Conservation (phyloP, 805 yeast species). For the Ogataea populi-albae region DNA sequence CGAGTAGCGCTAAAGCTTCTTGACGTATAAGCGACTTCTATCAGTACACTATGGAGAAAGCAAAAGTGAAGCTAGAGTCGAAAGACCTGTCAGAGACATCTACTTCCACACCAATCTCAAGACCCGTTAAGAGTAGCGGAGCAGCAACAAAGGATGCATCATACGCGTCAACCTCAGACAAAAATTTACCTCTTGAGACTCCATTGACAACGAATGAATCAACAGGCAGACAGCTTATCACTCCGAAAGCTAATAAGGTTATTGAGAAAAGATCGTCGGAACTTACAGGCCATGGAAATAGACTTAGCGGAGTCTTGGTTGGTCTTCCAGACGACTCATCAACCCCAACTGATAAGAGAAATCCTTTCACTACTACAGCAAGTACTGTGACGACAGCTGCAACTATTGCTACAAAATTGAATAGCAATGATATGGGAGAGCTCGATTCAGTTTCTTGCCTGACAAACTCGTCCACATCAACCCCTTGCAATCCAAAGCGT, state of each 20-base stretch:
- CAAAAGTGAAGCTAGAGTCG: neutral
- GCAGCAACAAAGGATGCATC: slow-evolving; percentile 1
- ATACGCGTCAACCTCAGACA: too few species aligned
- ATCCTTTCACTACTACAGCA: slow-evolving; percentile 14
- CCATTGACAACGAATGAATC: slow-evolving; percentile 9
- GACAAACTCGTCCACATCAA: slow-evolving; percentile 20
- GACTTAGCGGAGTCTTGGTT: slow-evolving; percentile 12
- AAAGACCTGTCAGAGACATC: neutral
- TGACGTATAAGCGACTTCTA: neutral
- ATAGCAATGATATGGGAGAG: slow-evolving; percentile 13
- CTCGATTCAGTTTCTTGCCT: slow-evolving; percentile 18
- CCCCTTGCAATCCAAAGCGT: slow-evolving; percentile 19
- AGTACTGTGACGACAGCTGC: slow-evolving; percentile 18
- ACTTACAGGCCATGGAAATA: slow-evolving; percentile 9
- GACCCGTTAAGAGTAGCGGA: neutral
- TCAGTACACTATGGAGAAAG: slow-evolving; percentile 1
- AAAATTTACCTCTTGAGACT: slow-evolving; percentile 9
- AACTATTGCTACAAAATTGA: slow-evolving; percentile 13
- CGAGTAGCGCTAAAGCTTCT: too few species aligned
- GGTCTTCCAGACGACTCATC: slow-evolving; percentile 14
- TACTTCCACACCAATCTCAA: slow-evolving; percentile 5
- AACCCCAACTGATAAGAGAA: slow-evolving; percentile 11
- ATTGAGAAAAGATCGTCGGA: slow-evolving; percentile 12
- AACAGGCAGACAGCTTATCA: slow-evolving; percentile 11
- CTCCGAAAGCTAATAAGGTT: slow-evolving; percentile 21